These are phyloP conservation scores for Corylus avellana DNA, from an alignment of 306 rosid genomes.

Conservation along the genomic window DNA sequence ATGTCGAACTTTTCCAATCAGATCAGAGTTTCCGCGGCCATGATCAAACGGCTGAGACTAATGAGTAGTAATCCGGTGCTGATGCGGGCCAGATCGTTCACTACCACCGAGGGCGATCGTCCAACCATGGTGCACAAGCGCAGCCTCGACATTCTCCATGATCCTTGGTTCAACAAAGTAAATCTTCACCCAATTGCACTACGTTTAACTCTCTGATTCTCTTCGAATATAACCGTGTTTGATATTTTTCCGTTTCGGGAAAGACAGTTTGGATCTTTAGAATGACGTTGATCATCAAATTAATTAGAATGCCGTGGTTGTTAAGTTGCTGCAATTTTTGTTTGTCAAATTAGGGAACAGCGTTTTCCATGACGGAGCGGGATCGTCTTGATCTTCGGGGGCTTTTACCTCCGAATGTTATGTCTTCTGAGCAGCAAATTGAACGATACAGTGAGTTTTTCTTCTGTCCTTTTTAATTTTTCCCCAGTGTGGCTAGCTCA, in stretches of 20 bases:
- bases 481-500: no score
- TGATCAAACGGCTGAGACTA: conserved; percentile 50
- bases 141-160: conserved; percentile 94
- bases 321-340: background rate
- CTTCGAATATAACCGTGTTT: background rate
- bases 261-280: no score
- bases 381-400: conserved; percentile 99
- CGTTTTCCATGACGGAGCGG: conserved; percentile 91
- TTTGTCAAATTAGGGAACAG: conserved; percentile 73
- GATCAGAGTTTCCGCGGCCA: conserved; percentile 52
- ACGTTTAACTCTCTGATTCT: background rate
- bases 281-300: no score
- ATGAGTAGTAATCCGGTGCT: conserved; percentile 28
- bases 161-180: conserved; percentile 98
- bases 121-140: conserved; percentile 90
- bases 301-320: conserved; percentile 2
- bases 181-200: background rate
- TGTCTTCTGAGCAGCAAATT: conserved; percentile 90
- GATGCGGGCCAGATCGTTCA: conserved; percentile 57
- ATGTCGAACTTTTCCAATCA: conserved; percentile 60
- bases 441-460: conserved; percentile 82
- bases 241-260: no score
- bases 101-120: conserved; percentile 77
- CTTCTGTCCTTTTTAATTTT: background rate
- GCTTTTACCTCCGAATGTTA: conserved; percentile 93